Evolutionary conservation across 108 stramenopile genomes (phyloP).

Genomic region (Skeletonema menzelii): DNA sequence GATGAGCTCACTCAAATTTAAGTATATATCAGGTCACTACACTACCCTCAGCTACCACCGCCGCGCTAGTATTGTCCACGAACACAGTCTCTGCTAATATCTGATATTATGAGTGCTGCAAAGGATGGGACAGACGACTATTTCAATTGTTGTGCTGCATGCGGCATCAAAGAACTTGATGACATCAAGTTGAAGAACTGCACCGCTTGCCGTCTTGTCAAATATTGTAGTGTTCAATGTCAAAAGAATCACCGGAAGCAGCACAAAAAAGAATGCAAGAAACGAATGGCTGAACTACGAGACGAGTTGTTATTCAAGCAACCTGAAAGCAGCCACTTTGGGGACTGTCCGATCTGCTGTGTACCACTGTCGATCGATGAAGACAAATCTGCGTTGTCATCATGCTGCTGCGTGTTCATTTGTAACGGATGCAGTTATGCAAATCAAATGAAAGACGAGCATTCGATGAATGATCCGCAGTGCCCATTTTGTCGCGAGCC

Average conservation of each 20-base stretch:
- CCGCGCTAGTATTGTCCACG: too few relatives aligned
- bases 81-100: too few relatives aligned
- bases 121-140: neutral
- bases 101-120: neutral
- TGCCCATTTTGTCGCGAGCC: neutral
- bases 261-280: neutral
- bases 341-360: neutral
- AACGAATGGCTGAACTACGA: neutral
- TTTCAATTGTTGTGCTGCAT: neutral
- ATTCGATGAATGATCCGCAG: neutral
- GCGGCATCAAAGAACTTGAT: neutral
- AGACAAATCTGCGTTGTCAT: neutral
- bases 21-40: too few relatives aligned
- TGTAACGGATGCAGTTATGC: neutral
- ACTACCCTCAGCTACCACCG: too few relatives aligned
- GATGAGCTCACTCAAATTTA: too few relatives aligned
- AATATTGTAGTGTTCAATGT: neutral
- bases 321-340: slow-evolving; percentile 2
- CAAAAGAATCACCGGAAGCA: neutral
- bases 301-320: neutral
- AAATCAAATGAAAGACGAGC: neutral
- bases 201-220: neutral
- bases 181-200: neutral
- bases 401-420: neutral
- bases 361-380: neutral